These are phyloP conservation scores for Avena sativa DNA, from an alignment of 176 grass and related monocot species.

Conservation along the genomic window DNA sequence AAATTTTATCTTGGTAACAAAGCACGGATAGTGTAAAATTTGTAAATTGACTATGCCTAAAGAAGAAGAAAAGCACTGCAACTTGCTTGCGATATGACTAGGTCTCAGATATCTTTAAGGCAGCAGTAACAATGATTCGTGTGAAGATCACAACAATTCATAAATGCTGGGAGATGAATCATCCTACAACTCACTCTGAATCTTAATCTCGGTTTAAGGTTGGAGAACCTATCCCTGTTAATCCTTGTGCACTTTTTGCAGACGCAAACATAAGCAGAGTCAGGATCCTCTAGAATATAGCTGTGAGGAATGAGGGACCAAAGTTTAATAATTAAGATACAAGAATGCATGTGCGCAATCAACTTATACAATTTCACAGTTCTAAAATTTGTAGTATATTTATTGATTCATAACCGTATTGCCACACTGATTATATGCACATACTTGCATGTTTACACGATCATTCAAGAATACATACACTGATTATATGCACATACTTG, in stretches of 20 bases:
- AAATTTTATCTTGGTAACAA: not conserved
- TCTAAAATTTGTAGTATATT: not conserved
- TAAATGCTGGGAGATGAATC: conserved; percentile 29
- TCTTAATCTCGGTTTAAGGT: conserved; percentile 29
- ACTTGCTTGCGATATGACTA: not conserved
- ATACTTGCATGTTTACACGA: not conserved
- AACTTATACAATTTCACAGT: not conserved
- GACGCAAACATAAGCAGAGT: conserved; percentile 68
- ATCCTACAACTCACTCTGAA: conserved; percentile 40
- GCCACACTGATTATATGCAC: not conserved
- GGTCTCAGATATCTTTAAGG: not conserved
- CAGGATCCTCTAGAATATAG: conserved; percentile 82
- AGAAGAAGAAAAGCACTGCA: not conserved
- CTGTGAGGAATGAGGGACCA: conserved; percentile 35
- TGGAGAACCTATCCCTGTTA: conserved; percentile 31
- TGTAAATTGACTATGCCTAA: not conserved
- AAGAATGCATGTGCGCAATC: not conserved
- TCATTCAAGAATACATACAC: not conserved
- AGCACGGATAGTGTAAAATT: not conserved
- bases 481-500: not conserved
- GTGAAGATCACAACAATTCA: conserved; percentile 40
- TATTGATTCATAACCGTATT: not conserved
- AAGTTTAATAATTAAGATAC: too few species aligned
- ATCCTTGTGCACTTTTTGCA: conserved; percentile 66
- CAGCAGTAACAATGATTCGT: not conserved